Base-by-base conservation (phyloP, 2,329 filamentous ascomycete genomes). In the Pseudocercospora pini-densiflorae region DNA sequence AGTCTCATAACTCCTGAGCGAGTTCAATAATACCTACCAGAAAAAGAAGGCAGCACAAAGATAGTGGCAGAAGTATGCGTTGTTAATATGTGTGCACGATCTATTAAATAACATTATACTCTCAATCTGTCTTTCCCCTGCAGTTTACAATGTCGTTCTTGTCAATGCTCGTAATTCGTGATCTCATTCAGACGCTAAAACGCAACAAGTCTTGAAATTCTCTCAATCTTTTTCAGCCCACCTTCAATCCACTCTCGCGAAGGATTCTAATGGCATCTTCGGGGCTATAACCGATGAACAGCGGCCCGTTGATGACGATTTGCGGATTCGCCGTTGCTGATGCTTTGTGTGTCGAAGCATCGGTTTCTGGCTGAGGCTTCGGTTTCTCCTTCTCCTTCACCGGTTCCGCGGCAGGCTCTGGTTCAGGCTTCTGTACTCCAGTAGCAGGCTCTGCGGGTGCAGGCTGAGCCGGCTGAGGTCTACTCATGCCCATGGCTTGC, bases 271-370 rank as follows among this genome's bases (percentile, higher is more conserved):
- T 86, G n/a, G 92, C 91, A 76, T 96, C 90, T 66, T 96, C 92
- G 68, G 93, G 87, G 9, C 90, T 89, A 75, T 97, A 97, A 0
- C 94, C 94, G 73, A 98, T 92, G 75, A 97, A 97, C 0, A 97
- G 93, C 0, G 94, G 94, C 0, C 94, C 94, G 8, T 92, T 97
- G 76, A 97, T 97, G 0, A 96, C 84, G 87, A 97, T 91, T 72
- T 91, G 90, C 9, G 92, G 87, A 61, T 31, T 59, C 62, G 14
- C 62, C 47, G n/a, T 16, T 61, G 29, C 40, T 8, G 40, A 19
- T 7, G 14, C n/a, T 53, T 45, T 36, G 14, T 9, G 43, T 31
- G 24, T 33, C 40, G 55, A 19, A 36, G 55, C 6, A n/a, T 43
- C 31, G 33, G 12, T 4, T 24, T 21, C 23, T 36, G 12, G 24